Evolutionary conservation across 2,329 filamentous ascomycete species (phyloP).

Genomic region (Fusarium oligoseptatum): DNA sequence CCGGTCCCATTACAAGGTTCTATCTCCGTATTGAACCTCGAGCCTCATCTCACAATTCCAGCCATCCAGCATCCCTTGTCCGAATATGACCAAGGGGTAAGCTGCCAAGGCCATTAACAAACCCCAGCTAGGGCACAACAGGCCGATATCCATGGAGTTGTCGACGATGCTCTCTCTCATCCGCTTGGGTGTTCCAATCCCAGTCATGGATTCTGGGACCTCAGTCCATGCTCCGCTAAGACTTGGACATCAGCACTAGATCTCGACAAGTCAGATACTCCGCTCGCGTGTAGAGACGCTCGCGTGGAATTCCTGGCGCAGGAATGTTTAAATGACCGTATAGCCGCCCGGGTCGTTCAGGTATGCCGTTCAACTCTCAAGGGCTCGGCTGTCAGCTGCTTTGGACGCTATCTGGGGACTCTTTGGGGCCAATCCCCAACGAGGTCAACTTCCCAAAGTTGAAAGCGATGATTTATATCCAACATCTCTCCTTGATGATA

Average conservation of each 20-base stretch:
- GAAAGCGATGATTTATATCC: constrained; percentile 15
- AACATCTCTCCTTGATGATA: constrained; percentile 10
- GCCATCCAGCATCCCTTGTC: neutral
- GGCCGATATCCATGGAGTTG: no score
- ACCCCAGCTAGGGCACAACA: neutral
- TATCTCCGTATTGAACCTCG: neutral
- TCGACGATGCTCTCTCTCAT: no score
- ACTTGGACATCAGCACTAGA: neutral
- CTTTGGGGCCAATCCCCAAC: neutral
- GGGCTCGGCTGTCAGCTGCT: no score
- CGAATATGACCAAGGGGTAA: neutral
- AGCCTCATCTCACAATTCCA: neutral
- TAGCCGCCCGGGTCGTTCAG: neutral
- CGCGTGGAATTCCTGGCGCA: neutral
- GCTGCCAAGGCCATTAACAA: neutral
- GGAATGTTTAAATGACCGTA: neutral
- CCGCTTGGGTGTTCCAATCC: neutral
- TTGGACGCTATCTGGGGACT: neutral
- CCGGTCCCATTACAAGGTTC: neutral
- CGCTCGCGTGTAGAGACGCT: neutral
- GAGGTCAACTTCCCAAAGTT: neutral
- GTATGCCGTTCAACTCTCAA: neutral
- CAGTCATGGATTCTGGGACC: neutral
- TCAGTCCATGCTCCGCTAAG: neutral
- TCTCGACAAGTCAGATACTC: neutral